These are phyloP conservation scores for Lactifluus volemus DNA, from an alignment of 768 basidiomycete species.

Conservation along the genomic window DNA sequence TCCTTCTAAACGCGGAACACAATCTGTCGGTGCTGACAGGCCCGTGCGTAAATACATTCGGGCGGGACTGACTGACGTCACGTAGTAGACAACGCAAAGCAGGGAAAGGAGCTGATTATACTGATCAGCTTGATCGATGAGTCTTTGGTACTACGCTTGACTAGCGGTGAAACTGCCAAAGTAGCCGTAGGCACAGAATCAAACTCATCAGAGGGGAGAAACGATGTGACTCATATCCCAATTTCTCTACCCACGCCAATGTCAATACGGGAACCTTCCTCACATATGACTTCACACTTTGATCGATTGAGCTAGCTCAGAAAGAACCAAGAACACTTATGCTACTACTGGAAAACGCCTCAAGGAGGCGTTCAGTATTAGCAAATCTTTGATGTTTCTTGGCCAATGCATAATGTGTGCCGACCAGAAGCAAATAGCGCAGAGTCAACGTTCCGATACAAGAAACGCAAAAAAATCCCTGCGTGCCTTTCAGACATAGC, in stretches of 20 bases:
- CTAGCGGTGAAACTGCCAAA: slow-evolving; percentile 84
- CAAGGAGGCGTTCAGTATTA: slow-evolving; percentile 95
- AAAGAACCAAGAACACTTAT: slow-evolving; percentile 88
- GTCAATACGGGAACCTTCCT: slow-evolving; percentile 34
- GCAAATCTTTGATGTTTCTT: slow-evolving; percentile 96
- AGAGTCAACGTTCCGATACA: slow-evolving; percentile 46
- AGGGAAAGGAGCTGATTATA: slow-evolving; percentile 77
- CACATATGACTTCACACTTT: slow-evolving; percentile 47
- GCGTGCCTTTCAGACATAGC: slow-evolving; percentile 87
- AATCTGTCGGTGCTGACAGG: slow-evolving; percentile 30
- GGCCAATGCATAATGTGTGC: slow-evolving; percentile 89
- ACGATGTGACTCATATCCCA: slow-evolving; percentile 37
- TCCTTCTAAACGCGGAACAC: neutral
- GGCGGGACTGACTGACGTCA: slow-evolving; percentile 75
- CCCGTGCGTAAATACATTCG: slow-evolving; percentile 67
- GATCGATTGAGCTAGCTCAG: slow-evolving; percentile 78
- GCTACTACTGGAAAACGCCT: slow-evolving; percentile 79
- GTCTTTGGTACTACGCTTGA: slow-evolving; percentile 69
- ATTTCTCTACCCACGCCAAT: neutral
- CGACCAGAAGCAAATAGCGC: slow-evolving; percentile 64
- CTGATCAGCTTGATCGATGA: slow-evolving; percentile 80
- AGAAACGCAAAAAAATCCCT: slow-evolving; percentile 62
- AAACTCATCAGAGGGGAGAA: slow-evolving; percentile 78
- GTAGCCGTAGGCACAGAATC: slow-evolving; percentile 86
- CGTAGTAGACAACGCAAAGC: slow-evolving; percentile 53